Conservation (phyloP, 176 grass and related monocot species). For the Hsuehochloa calcarea region DNA sequence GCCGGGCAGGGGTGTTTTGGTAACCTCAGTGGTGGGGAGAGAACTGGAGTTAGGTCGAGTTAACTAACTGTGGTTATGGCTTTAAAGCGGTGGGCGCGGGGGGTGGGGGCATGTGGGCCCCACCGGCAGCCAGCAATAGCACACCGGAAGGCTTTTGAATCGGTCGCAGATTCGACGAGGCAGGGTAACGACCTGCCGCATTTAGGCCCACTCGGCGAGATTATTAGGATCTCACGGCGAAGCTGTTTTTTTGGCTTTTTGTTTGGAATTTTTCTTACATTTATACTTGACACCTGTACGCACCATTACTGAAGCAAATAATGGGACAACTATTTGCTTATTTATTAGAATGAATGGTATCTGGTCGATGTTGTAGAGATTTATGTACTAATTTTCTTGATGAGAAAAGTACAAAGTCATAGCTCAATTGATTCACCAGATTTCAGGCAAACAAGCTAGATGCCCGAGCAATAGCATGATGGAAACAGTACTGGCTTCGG, state of each 20-base stretch:
- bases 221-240: background rate
- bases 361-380: background rate
- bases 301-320: too few species aligned
- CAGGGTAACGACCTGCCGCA: conserved; percentile 9
- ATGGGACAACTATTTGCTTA: background rate
- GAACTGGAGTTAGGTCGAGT: background rate
- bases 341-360: background rate
- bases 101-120: background rate
- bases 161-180: background rate
- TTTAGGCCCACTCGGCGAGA: background rate
- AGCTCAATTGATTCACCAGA: background rate
- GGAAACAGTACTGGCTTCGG: background rate
- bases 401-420: background rate
- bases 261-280: background rate
- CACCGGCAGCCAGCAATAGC: background rate
- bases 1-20: background rate
- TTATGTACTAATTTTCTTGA: background rate
- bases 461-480: too few species aligned
- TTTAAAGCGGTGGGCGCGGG: conserved; percentile 11
- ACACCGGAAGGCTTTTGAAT: conserved; percentile 18
- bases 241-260: background rate
- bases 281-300: too few species aligned
- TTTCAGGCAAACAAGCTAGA: background rate
- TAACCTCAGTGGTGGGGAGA: background rate
- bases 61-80: conserved; percentile 9